phyloP scores from a whole-genome alignment of 2,329 filamentous ascomycete species.

The Diplocarpon mali region DNA sequence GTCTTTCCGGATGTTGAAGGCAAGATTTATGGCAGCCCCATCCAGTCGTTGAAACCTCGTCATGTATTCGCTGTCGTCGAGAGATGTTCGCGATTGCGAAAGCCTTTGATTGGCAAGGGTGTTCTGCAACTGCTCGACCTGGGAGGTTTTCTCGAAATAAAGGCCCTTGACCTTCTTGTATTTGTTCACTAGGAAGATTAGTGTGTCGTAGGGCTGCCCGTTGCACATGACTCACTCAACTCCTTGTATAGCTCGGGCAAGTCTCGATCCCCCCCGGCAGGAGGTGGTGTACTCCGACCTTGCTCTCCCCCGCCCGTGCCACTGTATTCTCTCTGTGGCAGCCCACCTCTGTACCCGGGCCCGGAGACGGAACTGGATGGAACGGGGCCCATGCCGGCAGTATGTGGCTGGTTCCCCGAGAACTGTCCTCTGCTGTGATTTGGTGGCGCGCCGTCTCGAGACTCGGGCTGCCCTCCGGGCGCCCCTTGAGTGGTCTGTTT shows the following conservation, averaged over 20 bases:
- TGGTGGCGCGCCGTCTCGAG: conserved; percentile 21
- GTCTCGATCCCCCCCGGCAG: conserved; percentile 23
- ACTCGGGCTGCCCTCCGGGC: conserved; percentile 20
- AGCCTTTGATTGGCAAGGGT: conserved; percentile 94
- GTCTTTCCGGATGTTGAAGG: conserved; percentile 92
- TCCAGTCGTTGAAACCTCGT: conserved; percentile 85
- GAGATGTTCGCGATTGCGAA: conserved; percentile 83
- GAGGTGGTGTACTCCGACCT: conserved; percentile 37
- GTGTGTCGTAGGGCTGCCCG: background rate
- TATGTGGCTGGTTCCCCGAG: conserved; percentile 16
- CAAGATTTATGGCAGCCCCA: conserved; percentile 85
- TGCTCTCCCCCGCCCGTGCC: conserved; percentile 27
- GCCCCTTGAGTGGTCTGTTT: conserved; percentile 18
- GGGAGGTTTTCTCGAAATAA: conserved; percentile 84
- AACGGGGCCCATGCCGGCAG: conserved; percentile 19
- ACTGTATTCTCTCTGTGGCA: conserved; percentile 26
- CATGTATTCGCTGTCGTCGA: conserved; percentile 90
- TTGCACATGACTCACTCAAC: conserved; percentile 28
- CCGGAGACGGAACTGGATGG: conserved; percentile 16
- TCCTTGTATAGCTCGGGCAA: conserved; percentile 31
- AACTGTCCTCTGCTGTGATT: conserved; percentile 22
- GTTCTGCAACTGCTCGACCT: conserved; percentile 92
- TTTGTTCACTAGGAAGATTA: conserved; percentile 58
- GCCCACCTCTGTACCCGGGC: conserved; percentile 25
- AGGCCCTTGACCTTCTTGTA: conserved; percentile 98